These are phyloP conservation scores for Aspergillus oerlinghausenensis DNA, from an alignment of 2,329 filamentous ascomycete species.

Conservation along the genomic window DNA sequence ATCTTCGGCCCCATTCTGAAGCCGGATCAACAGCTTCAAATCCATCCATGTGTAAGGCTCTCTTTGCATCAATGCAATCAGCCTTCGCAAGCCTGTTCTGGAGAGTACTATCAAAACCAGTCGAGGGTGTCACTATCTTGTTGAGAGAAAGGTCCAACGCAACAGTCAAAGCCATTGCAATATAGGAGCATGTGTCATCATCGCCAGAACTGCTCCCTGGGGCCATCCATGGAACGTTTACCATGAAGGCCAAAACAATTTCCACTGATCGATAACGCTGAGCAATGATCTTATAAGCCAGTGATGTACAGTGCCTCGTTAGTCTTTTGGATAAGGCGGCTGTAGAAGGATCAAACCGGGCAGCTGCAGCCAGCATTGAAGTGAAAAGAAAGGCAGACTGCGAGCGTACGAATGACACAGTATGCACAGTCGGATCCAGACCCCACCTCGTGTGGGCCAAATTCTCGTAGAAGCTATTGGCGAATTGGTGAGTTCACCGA, in stretches of 20 bases:
- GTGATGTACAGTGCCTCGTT: conserved; percentile 58
- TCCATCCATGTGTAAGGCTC: conserved; percentile 63
- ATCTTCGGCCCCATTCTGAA: conserved; percentile 57
- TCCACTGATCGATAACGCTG: conserved; percentile 65
- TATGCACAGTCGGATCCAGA: conserved; percentile 64
- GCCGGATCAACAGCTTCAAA: conserved; percentile 59
- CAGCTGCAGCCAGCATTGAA: conserved; percentile 64
- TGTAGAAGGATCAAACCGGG: conserved; percentile 62
- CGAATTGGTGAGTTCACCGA: background rate
- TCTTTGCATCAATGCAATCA: conserved; percentile 64
- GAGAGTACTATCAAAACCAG: conserved; percentile 44
- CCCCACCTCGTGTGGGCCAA: conserved; percentile 72
- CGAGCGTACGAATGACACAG: conserved; percentile 59
- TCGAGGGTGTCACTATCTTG: conserved; percentile 60
- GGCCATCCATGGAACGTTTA: conserved; percentile 73
- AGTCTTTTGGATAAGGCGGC: conserved; percentile 62
- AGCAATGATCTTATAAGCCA: conserved; percentile 59
- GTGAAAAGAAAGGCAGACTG: conserved; percentile 69
- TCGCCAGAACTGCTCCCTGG: conserved; percentile 42
- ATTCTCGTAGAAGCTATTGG: conserved; percentile 60
- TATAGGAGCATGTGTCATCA: conserved; percentile 68
- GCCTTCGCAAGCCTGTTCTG: conserved; percentile 53
- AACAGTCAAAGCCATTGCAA: conserved; percentile 65
- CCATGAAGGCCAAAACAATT: conserved; percentile 70
- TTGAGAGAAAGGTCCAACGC: conserved; percentile 66